Base-by-base conservation (phyloP, 805 yeast species). In the Tetrapisispora fleetii region DNA sequence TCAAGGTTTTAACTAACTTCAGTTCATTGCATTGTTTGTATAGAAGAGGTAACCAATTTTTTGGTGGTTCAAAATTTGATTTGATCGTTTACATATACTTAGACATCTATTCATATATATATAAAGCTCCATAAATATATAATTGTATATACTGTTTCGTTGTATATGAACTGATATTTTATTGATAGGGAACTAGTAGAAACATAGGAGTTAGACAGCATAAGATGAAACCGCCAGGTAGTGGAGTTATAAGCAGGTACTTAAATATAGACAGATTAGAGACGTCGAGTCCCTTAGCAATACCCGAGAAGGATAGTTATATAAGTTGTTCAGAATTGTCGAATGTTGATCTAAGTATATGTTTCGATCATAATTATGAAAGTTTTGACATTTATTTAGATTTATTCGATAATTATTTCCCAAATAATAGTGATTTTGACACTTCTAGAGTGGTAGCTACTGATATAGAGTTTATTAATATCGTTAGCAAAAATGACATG, bases 241-340 rank as follows among this genome's bases (percentile, higher is more conserved):
- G 22, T 41, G 32, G 37, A 13, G 13, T 30, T 19, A 30, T 41
- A 30, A 41, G 19, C 17, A 41, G 30, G 30, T 41, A 41, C 30
- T 32, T 41, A 18, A 41, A 41, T 41, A 41, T 41, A 17, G 44
- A 41, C 18, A 32, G 14, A 10, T 41, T 41, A 32, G 44, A 41
- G 4, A 24, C 28, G 8, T 24, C 28, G 8, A 35, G 30, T 30
- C 18, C 35, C 14, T 32, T 32, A 13, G 5, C 35, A 4, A 11
- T 32, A 32, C n/a, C n/a, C 4, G 22, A 9, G n/a, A 19, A 11
- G 6, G 27, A 28, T 27, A 17, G 17, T 8, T 2, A 9, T 24
- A 24, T 14, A 18, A 32, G 14, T 32, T 4, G 35, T 13, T 11
- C n/a, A 32, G 35, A 14, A 6, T 3, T 11, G 5, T 32, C 35